phyloP scores from a whole-genome alignment of 1,139 yeast genomes.

The Candida glucosophila region DNA sequence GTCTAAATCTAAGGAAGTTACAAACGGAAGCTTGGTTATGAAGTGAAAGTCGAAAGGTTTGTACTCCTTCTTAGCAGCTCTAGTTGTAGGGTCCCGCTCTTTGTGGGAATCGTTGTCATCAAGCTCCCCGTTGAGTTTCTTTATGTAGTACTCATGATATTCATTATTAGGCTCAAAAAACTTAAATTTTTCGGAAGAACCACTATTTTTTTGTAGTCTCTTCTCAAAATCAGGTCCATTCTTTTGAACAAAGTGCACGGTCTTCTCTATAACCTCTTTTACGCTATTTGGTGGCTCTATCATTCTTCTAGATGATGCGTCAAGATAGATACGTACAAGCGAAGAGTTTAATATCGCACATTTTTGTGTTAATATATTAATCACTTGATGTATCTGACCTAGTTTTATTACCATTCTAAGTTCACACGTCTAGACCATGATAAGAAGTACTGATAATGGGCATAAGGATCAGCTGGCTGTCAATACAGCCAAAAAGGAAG shows the following conservation, averaged over 20 bases:
- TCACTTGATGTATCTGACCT: too few species aligned
- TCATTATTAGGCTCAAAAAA: constrained; percentile 51
- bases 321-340: too few species aligned
- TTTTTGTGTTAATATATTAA: too few species aligned
- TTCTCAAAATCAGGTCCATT: constrained; percentile 64
- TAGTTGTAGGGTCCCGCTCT: constrained; percentile 3
- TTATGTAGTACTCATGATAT: constrained; percentile 49
- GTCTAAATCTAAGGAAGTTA: constrained; percentile 59
- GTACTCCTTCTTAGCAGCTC: constrained; percentile 13
- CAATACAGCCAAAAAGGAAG: too few species aligned
- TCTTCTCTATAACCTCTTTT: constrained; percentile 54
- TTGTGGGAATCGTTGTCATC: constrained; percentile 30
- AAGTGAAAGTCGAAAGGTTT: constrained; percentile 27
- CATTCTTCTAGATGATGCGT: too few species aligned
- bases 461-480: too few species aligned
- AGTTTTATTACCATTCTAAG: too few species aligned
- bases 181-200: constrained; percentile 43
- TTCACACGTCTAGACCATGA: too few species aligned
- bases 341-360: too few species aligned
- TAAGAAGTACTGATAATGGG: too few species aligned
- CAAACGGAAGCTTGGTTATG: constrained; percentile 40
- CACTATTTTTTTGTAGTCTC: constrained; percentile 40
- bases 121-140: constrained; percentile 24
- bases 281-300: constrained; percentile 52
- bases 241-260: constrained; percentile 60